Evolutionary conservation across 257 asterid genomes (phyloP).

Genomic region (Galeopsis tetrahit): DNA sequence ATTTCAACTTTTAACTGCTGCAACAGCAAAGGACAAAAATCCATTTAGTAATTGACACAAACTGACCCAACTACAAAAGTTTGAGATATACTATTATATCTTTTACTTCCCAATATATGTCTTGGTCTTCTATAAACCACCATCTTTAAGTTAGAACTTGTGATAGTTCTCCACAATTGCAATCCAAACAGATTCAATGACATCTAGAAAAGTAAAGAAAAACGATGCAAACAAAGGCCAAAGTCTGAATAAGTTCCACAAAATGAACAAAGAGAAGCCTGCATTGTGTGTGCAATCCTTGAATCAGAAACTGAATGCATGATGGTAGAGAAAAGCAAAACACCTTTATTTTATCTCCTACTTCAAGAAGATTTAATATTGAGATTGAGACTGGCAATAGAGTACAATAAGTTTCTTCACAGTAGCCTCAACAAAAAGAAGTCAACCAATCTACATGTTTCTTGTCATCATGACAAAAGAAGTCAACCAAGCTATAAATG

Average conservation of each 20-base stretch:
- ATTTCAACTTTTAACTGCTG: slow-evolving; percentile 46
- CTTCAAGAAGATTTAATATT: slow-evolving; percentile 11
- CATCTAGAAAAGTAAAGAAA: slow-evolving; percentile 16
- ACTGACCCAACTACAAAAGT: slow-evolving; percentile 21
- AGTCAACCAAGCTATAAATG: slow-evolving; percentile 13
- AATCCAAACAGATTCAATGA: not conserved
- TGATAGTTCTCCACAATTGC: not conserved
- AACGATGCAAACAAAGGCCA: slow-evolving; percentile 7
- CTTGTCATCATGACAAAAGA: not conserved
- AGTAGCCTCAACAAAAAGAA: not conserved
- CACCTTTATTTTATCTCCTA: not conserved
- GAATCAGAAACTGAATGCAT: not conserved
- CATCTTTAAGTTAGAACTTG: not conserved
- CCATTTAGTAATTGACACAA: slow-evolving; percentile 33
- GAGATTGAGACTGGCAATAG: not conserved
- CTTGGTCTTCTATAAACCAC: slow-evolving; percentile 4
- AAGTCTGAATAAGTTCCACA: slow-evolving; percentile 6
- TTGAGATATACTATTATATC: not conserved
- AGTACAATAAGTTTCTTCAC: slow-evolving; percentile 6
- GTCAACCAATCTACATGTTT: slow-evolving; percentile 18
- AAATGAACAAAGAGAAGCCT: slow-evolving; percentile 1
- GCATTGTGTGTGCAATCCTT: slow-evolving; percentile 1
- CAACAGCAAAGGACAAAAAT: slow-evolving; percentile 31
- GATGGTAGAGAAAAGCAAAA: not conserved
- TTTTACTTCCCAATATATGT: not conserved